Base-by-base conservation (phyloP, 1,284 basidiomycete species). In the Moesziomyces aphidis region DNA sequence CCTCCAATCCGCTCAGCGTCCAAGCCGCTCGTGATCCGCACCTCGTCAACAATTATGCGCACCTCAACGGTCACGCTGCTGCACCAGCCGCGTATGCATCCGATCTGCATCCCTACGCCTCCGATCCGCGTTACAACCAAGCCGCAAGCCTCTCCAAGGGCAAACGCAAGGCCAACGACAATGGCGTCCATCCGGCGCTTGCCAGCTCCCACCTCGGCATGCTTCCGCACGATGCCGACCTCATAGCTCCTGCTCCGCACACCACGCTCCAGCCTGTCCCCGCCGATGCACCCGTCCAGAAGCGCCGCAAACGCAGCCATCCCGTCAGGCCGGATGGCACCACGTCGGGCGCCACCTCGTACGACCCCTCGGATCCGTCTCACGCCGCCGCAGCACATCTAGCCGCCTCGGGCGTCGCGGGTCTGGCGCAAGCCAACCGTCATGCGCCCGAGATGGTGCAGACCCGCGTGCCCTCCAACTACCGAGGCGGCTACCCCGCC, bases 401-500 rank as follows among this genome's bases (percentile, higher is more conserved):
- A 21, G 61, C 57, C 39, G 61, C 67, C 11, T 57, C 67, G 13
- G 67, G 61, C 34, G 61, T 57, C 44, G 53, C 61, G 19, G 67
- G 57, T 5, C 1, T 66, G 23, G 51, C 59, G 5, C 60, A 59
- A 0, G 50, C 62, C 26, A 74, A 74, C 52, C 61, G 72, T 10
- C 54, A 56, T 44, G 63, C 62, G 5, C 66, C 60, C 7, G 73
- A 75, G 48, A 45, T 66, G 58, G 48, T 39, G 24, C 66, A 70
- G 39, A 48, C 60, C 3, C 47, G 63, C 48, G 68, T 70, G 3
- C 46, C 53, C 28, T 63, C 73, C 60, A 76, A 72, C 59, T 76
- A 76, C 45, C 61, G 73, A 39, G 73, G 73, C 21, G 73, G 73
- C 23, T 76, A 76, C 45, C 73, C 73, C 13, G 73, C 69, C 36